Base-by-base conservation (phyloP, 1,284 basidiomycete species). In the Takashimella tepidaria region DNA sequence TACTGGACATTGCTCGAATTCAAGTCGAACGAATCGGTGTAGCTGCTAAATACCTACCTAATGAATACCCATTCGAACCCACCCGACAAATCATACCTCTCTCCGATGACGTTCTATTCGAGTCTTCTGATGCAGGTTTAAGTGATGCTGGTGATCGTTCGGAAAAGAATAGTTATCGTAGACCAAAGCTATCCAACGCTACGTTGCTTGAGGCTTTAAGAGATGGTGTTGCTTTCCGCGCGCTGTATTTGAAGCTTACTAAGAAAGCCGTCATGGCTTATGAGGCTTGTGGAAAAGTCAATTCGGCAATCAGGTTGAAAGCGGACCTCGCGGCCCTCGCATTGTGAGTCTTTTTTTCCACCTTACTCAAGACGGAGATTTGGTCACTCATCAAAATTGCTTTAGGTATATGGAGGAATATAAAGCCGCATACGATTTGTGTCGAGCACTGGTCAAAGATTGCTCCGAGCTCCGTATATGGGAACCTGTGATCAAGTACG, bases 261-360 rank as follows among this genome's bases (percentile, higher is more conserved):
- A 88, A 89, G 64, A 84, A 86, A 46, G 85, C 89, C 6, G 86
- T 95, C 46, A 84, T 88, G 44, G 81, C 87, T 54, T 96, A 91
- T 65, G 84, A 84, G 43, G 84, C 83, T 55, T 85, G 87, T 13
- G 86, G 86, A 4, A 83, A 92, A 47, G 81, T 85, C 47, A 88
- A 93, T 65, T 90, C 88, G 63, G 88, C 89, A 1, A 75, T 93
- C 42, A 87, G 87, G 64, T 76, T 96, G 45, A 89, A 91, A 64
- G 87, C 86, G 1, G 84, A 82, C 63, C 78, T 97, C 3, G 92
- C 92, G 0, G 87, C 87, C 6, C 81, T 98, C 20, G 89, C 96
- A 62, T 73, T 87, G 89, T 92, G 77, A 63, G 87, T 77, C 47
- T 13, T 40, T 0, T 16, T 16, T 37, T 37, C 10, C 31, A 37